Evolutionary conservation across 1,284 basidiomycete genomes (phyloP).

Genomic region (Ustilago tritici): DNA sequence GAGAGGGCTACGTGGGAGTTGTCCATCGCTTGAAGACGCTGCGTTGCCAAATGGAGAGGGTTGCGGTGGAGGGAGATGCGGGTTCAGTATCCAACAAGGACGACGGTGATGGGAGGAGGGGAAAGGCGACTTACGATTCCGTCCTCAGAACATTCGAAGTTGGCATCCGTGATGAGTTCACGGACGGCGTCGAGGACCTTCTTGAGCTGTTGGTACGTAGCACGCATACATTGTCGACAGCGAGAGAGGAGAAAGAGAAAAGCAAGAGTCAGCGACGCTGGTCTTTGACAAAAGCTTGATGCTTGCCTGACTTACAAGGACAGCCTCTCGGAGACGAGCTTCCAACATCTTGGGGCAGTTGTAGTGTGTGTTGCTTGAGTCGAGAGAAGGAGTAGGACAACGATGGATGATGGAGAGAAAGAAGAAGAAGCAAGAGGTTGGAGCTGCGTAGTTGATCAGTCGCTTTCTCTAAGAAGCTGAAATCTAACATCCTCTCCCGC

Average conservation of each 20-base stretch:
- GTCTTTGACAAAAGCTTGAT: not conserved
- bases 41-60: not conserved
- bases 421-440: not conserved
- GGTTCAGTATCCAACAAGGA: not conserved
- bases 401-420: conserved; percentile 3
- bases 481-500: not conserved
- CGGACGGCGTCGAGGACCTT: conserved; percentile 79
- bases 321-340: conserved; percentile 60
- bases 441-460: not conserved
- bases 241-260: not conserved
- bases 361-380: conserved; percentile 1
- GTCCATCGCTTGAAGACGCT: conserved; percentile 90
- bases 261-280: conserved; percentile 24
- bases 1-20: conserved; percentile 99
- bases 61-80: not conserved
- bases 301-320: conserved; percentile 48
- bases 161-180: conserved; percentile 96
- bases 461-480: not conserved
- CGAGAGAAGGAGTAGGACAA: conserved; percentile 1
- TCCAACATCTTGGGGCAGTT: conserved; percentile 57
- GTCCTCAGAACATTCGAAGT: conserved; percentile 97
- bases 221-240: not conserved
- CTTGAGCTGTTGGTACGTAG: conserved; percentile 52
- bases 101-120: not conserved
- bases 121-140: conserved; percentile 77